phyloP scores from a whole-genome alignment of 2,329 filamentous ascomycete species.

The Ascosphaera aggregata region DNA sequence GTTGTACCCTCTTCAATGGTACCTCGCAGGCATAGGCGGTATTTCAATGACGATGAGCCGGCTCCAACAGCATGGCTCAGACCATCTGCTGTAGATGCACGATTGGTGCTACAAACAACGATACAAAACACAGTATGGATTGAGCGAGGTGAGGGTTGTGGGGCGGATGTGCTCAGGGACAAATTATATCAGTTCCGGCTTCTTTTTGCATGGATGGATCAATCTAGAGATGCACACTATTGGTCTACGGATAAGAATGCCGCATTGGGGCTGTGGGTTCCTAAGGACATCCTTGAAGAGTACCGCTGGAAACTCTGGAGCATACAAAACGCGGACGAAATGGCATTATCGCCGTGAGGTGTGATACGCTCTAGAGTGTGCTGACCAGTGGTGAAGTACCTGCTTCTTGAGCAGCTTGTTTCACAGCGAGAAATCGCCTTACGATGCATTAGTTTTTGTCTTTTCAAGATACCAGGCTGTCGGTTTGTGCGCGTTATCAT shows the following conservation, averaged over 20 bases:
- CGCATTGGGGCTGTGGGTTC: constrained; percentile 15
- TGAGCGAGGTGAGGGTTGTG: constrained; percentile 11
- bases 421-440: neutral
- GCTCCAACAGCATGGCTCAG: constrained; percentile 27
- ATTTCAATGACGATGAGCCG: constrained; percentile 18
- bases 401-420: neutral
- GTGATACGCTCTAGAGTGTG: neutral
- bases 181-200: constrained; percentile 37
- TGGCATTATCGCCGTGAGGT: neutral
- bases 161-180: constrained; percentile 27
- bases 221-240: constrained; percentile 12
- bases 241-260: constrained; percentile 7
- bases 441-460: neutral
- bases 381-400: neutral
- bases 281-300: constrained; percentile 18
- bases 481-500: too few relatives aligned
- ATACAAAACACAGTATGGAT: constrained; percentile 13
- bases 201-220: constrained; percentile 44
- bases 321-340: constrained; percentile 12
- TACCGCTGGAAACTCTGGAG: constrained; percentile 20
- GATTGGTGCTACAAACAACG: constrained; percentile 39
- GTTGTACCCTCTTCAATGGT: constrained; percentile 28
- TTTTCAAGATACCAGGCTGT: neutral
- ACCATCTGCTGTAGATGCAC: constrained; percentile 44
- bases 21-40: constrained; percentile 9